phyloP scores from a whole-genome alignment of 1,284 basidiomycete genomes.

The Sporisorium sorghi region DNA sequence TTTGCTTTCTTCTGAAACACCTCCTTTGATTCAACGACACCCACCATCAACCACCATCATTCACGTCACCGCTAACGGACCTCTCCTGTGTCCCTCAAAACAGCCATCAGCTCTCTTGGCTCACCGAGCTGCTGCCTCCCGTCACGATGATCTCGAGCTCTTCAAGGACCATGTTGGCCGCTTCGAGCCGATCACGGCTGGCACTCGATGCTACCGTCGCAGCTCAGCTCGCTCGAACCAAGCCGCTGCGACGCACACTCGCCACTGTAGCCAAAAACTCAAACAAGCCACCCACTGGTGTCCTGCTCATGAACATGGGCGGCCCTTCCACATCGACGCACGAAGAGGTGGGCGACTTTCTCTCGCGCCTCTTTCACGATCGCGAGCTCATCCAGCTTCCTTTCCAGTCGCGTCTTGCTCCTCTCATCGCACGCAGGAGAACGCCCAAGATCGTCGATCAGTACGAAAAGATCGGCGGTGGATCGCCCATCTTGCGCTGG shows the following conservation, averaged over 20 bases:
- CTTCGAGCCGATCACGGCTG: slow-evolving; percentile 20
- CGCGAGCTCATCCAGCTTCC: slow-evolving; percentile 93
- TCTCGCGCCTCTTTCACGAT: slow-evolving; percentile 93
- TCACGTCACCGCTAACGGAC: not conserved
- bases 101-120: not conserved
- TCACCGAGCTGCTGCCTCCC: not conserved
- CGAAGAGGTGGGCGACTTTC: slow-evolving; percentile 75
- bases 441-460: slow-evolving; percentile 95
- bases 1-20: slow-evolving; percentile 7
- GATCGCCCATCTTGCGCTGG: slow-evolving; percentile 95
- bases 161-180: slow-evolving; percentile 27
- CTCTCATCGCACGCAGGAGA: slow-evolving; percentile 88
- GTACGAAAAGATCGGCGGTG: slow-evolving; percentile 93
- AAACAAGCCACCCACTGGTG: slow-evolving; percentile 73
- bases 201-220: slow-evolving; percentile 3
- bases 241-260: slow-evolving; percentile 24
- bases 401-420: slow-evolving; percentile 87
- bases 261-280: slow-evolving; percentile 29
- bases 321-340: slow-evolving; percentile 80
- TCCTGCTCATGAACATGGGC: slow-evolving; percentile 99
- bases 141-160: slow-evolving; percentile 32
- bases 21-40: not conserved
- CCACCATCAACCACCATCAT: slow-evolving; percentile 5
- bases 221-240: slow-evolving; percentile 12
- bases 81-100: not conserved